phyloP scores from a whole-genome alignment of 257 asterid genomes.

The Solanum peruvianum region DNA sequence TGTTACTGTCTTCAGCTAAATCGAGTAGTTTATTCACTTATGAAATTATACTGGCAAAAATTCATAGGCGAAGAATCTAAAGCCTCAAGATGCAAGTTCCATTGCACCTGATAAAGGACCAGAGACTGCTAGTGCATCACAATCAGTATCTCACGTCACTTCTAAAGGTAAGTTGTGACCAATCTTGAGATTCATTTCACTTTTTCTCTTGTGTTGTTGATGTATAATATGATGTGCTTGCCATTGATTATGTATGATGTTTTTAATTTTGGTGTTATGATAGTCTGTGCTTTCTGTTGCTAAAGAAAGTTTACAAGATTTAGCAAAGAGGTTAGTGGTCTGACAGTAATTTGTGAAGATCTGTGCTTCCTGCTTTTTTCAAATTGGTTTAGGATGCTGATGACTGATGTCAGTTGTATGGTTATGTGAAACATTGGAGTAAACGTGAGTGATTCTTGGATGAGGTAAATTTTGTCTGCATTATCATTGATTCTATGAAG shows the following conservation, averaged over 20 bases:
- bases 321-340: background rate
- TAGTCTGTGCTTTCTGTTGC: background rate
- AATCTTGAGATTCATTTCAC: background rate
- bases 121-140: constrained; percentile 28
- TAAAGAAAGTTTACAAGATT: background rate
- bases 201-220: background rate
- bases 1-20: background rate
- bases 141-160: constrained; percentile 17
- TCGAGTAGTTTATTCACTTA: background rate
- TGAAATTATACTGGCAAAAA: background rate
- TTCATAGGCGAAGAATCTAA: background rate
- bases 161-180: constrained; percentile 18
- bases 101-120: constrained; percentile 30
- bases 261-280: background rate
- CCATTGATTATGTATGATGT: background rate
- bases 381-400: background rate
- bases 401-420: background rate
- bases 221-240: background rate
- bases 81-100: constrained; percentile 27
- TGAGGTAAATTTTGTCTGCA: background rate
- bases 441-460: background rate
- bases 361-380: background rate
- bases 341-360: background rate
- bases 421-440: background rate
- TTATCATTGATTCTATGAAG: background rate